Evolutionary conservation across 169 alveolate genomes (phyloP), one percentile per base, ranked within the genome.

Genomic region (Plasmodium sp.): DNA sequence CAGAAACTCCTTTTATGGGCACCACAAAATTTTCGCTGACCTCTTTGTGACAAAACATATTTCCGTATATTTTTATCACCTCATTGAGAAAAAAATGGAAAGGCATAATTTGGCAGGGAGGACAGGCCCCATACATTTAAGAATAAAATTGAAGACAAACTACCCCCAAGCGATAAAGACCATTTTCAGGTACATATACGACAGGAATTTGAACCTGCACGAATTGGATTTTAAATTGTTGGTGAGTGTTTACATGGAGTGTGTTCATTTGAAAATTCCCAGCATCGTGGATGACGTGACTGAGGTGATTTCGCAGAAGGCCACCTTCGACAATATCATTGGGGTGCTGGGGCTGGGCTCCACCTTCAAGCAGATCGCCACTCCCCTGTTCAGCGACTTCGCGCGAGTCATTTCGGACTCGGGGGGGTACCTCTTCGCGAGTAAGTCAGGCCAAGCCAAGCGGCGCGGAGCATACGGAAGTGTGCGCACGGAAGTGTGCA

Each of bases 1-100:
- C n/a, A 62, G 82, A 12, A 45, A 88, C 18, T 62, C 67, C 18
- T 73, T 80, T 80, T 14, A 41, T 80, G 94, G 94, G 67, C 71
- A 88, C 80, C 83, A 88, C 36, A 88, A 81, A 18, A 80, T 88
- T 41, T 31, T 88, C 72, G 81, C 83, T 1, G 82, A 88, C 67
- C 72, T 88, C 22, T 80, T 80, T 88, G 72, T 80, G 45, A 88
- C 90, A 22, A 88, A 88, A 88, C 73, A 80, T 88, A 88, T 88
- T 88, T 88, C 94, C 41, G 82, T 67, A 6, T 77, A 79, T 62
- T 88, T 88, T 88, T 88, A 88, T 88, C 94, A 88, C 73, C 39
- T 80, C 12, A 88, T 88, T 58, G 94, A 88, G 73, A 88, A 88
- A 51, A 88, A 88, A 88, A 80, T 88, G n/a, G 90, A 88, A 79